phyloP scores from a whole-genome alignment of 1,284 basidiomycete genomes.

The Wolfiporia cocos region DNA sequence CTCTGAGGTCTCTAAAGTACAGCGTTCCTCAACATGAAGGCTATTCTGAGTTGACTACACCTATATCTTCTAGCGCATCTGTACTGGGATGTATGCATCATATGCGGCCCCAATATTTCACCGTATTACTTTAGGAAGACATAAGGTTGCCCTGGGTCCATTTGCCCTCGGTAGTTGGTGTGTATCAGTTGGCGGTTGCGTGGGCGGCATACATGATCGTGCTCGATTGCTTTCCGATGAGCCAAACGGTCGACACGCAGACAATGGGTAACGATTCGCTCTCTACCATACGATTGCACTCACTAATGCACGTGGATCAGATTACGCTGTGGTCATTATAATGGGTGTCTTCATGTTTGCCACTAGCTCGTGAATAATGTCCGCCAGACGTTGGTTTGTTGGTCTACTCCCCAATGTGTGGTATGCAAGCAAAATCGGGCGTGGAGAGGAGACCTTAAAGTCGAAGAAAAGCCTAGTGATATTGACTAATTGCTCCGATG shows the following conservation, averaged over 20 bases:
- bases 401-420: slow-evolving; percentile 53
- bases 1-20: slow-evolving; percentile 51
- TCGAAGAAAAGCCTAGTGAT: too few species aligned
- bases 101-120: slow-evolving; percentile 58
- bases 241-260: slow-evolving; percentile 30
- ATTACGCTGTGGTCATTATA: slow-evolving; percentile 54
- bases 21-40: slow-evolving; percentile 63
- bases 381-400: slow-evolving; percentile 56
- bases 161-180: slow-evolving; percentile 51
- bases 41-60: too few species aligned
- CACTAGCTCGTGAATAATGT: slow-evolving; percentile 47
- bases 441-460: too few species aligned
- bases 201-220: slow-evolving; percentile 56
- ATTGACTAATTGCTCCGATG: too few species aligned
- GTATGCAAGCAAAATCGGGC: too few species aligned
- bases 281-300: background rate
- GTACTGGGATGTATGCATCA: slow-evolving; percentile 58
- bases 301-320: slow-evolving; percentile 21
- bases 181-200: slow-evolving; percentile 46
- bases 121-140: slow-evolving; percentile 53
- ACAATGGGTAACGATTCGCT: slow-evolving; percentile 38
- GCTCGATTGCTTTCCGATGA: slow-evolving; percentile 48
- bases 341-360: slow-evolving; percentile 52
- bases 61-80: slow-evolving; percentile 51
- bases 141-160: slow-evolving; percentile 45